A percentile compares a stretch with the other conserved stretches of the same genome.
These are phyloP conservation scores for Fusarium sp. DNA, from an alignment of 2,329 filamentous ascomycete species.

Conservation along the genomic window DNA sequence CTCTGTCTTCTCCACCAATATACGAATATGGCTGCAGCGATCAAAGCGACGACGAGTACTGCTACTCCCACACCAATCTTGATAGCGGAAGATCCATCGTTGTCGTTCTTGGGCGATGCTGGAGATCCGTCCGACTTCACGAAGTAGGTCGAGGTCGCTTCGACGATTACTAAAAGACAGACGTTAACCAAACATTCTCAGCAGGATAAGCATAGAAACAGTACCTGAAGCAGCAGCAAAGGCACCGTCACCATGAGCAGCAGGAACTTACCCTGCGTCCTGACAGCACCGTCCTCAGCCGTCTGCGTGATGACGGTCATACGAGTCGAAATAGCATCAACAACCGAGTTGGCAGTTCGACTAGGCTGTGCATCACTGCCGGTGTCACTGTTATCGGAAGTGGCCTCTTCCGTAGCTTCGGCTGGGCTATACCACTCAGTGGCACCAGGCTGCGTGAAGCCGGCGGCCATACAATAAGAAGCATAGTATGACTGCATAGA, in stretches of 20 bases:
- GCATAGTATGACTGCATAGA: conserved; percentile 44
- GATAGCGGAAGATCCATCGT: conserved; percentile 3
- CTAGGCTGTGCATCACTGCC: conserved; percentile 31
- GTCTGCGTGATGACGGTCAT: conserved; percentile 44
- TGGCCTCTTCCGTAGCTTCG: conserved; percentile 29
- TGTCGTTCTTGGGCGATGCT: conserved; percentile 19
- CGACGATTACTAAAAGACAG: conserved; percentile 36
- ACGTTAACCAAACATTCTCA: conserved; percentile 2
- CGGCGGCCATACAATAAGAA: conserved; percentile 45
- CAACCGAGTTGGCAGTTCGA: conserved; percentile 33
- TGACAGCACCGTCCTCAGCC: conserved; percentile 38
- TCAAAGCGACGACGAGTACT: conserved; percentile 27
- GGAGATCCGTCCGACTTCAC: conserved; percentile 40
- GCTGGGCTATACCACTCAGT: conserved; percentile 42
- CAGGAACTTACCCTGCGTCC: conserved; percentile 46
- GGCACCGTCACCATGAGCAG: conserved; percentile 42
- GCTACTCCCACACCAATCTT: conserved; percentile 41
- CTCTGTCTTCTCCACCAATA: conserved; percentile 33
- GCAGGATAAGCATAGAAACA: conserved; percentile 21
- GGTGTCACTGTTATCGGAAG: not conserved
- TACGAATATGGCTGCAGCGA: conserved; percentile 8
- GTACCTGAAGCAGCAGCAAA: conserved; percentile 46
- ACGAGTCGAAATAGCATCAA: conserved; percentile 36
- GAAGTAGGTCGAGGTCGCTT: conserved; percentile 40
- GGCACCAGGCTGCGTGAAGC: conserved; percentile 42